Percentiles rank a stretch among this genome's conserved stretches.
phyloP scores from a whole-genome alignment of 1,284 basidiomycete species.

The Pulchroboletus neoregius region DNA sequence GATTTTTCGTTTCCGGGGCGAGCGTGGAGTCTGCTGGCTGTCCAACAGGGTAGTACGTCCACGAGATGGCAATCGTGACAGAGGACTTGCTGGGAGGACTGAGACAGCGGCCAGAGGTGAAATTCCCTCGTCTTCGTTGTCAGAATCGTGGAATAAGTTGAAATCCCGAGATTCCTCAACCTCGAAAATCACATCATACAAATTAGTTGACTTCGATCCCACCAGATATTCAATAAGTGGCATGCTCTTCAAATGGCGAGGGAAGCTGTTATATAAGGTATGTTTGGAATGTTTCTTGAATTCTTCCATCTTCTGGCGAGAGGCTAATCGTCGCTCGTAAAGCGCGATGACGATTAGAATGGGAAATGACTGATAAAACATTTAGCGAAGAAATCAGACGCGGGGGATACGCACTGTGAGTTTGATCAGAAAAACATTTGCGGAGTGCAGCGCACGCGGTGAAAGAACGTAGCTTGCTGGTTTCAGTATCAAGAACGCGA shows the following conservation, averaged over 20 bases:
- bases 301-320: conserved; percentile 47
- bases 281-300: conserved; percentile 50
- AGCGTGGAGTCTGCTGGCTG: conserved; percentile 9
- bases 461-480: conserved; percentile 70
- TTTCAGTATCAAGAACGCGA: conserved; percentile 74
- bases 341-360: conserved; percentile 72
- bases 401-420: conserved; percentile 41
- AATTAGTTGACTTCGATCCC: conserved; percentile 56
- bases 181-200: conserved; percentile 76
- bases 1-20: conserved; percentile 26
- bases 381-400: conserved; percentile 5
- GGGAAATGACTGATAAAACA: conserved; percentile 59
- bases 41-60: conserved; percentile 8
- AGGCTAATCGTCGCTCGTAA: conserved; percentile 72
- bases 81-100: conserved; percentile 12
- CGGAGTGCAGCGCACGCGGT: conserved; percentile 70
- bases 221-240: conserved; percentile 70
- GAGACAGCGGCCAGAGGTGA: conserved; percentile 15
- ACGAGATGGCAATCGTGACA: conserved; percentile 9
- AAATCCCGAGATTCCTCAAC: conserved; percentile 53
- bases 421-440: conserved; percentile 82
- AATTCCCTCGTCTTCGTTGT: conserved; percentile 32
- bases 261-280: conserved; percentile 58
- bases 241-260: conserved; percentile 65
- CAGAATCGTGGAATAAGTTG: conserved; percentile 48